A percentile compares a stretch with the other conserved stretches of the same genome.
Evolutionary conservation across 257 asterid genomes (phyloP).

Genomic region (Orobanche coerulescens): DNA sequence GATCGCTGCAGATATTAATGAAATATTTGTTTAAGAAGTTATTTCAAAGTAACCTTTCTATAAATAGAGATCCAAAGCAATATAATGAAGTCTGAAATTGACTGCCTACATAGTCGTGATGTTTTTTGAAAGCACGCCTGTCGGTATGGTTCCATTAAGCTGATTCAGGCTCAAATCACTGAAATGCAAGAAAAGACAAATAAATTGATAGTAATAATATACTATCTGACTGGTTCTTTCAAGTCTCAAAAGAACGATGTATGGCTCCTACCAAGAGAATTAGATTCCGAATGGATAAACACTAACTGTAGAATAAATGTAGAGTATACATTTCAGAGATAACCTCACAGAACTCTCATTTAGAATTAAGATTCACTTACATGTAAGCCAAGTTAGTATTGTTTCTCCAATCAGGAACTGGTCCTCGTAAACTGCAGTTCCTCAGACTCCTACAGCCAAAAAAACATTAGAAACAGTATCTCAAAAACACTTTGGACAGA

Average conservation of each 20-base stretch:
- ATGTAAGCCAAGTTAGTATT: conserved; percentile 53
- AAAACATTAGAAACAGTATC: conserved; percentile 17
- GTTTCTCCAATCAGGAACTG: conserved; percentile 75
- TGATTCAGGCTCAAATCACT: conserved; percentile 83
- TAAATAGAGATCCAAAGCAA: not conserved
- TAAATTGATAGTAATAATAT: not conserved
- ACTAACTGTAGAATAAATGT: too few species aligned
- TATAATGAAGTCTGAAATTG: conserved; percentile 11
- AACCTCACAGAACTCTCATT: not conserved
- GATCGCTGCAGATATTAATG: conserved; percentile 46
- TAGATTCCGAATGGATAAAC: not conserved
- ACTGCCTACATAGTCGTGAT: conserved; percentile 81
- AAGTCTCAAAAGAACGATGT: not conserved
- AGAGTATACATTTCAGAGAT: not conserved
- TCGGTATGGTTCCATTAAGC: conserved; percentile 67
- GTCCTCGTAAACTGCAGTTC: conserved; percentile 87
- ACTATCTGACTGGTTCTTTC: not conserved
- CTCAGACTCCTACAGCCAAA: conserved; percentile 74
- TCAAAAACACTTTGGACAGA: too few species aligned
- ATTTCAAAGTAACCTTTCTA: not conserved
- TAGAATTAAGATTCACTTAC: conserved; percentile 36
- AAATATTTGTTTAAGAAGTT: conserved; percentile 6
- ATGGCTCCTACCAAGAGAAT: not conserved
- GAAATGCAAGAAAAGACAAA: conserved; percentile 19
- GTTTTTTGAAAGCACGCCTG: conserved; percentile 46